Evolutionary conservation across 1,284 basidiomycete species (phyloP), one percentile per base, ranked within the genome.

Genomic region (Taiwanofungus camphoratus): DNA sequence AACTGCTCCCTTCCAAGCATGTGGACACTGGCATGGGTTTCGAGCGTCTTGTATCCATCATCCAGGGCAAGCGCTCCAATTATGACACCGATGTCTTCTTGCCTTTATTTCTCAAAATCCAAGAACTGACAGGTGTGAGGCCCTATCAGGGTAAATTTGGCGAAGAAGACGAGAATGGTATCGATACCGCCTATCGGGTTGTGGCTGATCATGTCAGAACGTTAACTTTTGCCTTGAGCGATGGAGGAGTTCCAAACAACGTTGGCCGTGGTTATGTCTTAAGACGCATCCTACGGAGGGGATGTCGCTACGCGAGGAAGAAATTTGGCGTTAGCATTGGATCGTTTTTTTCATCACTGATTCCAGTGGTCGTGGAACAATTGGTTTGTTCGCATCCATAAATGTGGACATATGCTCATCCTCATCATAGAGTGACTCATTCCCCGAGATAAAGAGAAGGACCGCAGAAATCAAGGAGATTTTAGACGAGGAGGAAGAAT

Each of bases 1-100:
- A 80, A 46, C 52, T 80, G 1, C 77, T 99, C 15, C 95, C 96
- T 19, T 82, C 87, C 36, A 92, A 94, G 67, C 95, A 99, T 60
- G 88, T 99, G 52, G 95, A 99, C 64, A 99, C 95, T 11, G 95
- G 95, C 45, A 93, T 99, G 92, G 95, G 95, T 44, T 99, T 96
- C 64, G 95, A 99, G 67, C 91, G 95, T 48, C 76, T 99, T 23
- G 95, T 99, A 27, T 97, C 94, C 8, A 83, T 90, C 36, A 73
- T 98, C 13, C 95, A 99, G 65, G 79, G 92, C 68, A 89, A 83
- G 57, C 74, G 79, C 23, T 97, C 94, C 42, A 99, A 99, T 69
- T 99, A 99, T 68, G 95, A 99, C 66, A 99, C 95, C 36, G 95
- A 99, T 61, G 78, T 94, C 43, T 99, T 99, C 67, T 64, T 73